Conservation (phyloP, 768 basidiomycete species). For the Antrodiella citrinella region DNA sequence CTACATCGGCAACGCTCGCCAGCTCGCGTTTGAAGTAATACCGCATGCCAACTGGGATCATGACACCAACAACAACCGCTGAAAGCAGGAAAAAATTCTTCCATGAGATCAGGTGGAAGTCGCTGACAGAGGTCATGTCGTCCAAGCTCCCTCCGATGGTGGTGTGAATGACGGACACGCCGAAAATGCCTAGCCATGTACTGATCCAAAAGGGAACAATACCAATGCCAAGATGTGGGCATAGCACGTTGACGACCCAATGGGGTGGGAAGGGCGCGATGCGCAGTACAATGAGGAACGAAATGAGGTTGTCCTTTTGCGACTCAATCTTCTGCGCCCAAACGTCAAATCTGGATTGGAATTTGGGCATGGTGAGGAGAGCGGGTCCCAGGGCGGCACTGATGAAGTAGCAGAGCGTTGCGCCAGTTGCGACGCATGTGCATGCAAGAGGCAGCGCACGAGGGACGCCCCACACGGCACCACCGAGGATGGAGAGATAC, state of each 20-base stretch:
- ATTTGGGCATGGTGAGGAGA: slow-evolving; percentile 77
- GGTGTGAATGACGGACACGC: slow-evolving; percentile 89
- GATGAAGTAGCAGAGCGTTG: slow-evolving; percentile 86
- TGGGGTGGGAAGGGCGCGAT: slow-evolving; percentile 94
- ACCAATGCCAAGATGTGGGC: slow-evolving; percentile 87
- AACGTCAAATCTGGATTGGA: slow-evolving; percentile 72
- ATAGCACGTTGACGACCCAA: slow-evolving; percentile 91
- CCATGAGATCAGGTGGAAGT: slow-evolving; percentile 92
- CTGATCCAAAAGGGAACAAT: slow-evolving; percentile 82
- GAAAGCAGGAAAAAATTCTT: slow-evolving; percentile 80
- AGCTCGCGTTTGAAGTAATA: slow-evolving; percentile 72
- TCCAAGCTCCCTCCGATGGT: slow-evolving; percentile 91
- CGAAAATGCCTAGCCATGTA: slow-evolving; percentile 86
- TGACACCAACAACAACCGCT: slow-evolving; percentile 83
- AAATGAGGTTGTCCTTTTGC: slow-evolving; percentile 79
- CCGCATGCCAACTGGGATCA: slow-evolving; percentile 86
- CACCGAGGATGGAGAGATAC: slow-evolving; percentile 95
- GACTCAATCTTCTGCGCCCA: slow-evolving; percentile 74
- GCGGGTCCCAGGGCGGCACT: slow-evolving; percentile 91
- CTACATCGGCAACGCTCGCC: slow-evolving; percentile 28
- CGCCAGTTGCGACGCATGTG: slow-evolving; percentile 85
- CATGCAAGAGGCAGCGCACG: slow-evolving; percentile 86
- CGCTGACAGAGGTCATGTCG: slow-evolving; percentile 88
- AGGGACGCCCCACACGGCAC: slow-evolving; percentile 90
- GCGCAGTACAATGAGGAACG: slow-evolving; percentile 89